Evolutionary conservation across 371 early-diverging fungal genomes (phyloP).

Genomic region (Apophysomyces elegans): DNA sequence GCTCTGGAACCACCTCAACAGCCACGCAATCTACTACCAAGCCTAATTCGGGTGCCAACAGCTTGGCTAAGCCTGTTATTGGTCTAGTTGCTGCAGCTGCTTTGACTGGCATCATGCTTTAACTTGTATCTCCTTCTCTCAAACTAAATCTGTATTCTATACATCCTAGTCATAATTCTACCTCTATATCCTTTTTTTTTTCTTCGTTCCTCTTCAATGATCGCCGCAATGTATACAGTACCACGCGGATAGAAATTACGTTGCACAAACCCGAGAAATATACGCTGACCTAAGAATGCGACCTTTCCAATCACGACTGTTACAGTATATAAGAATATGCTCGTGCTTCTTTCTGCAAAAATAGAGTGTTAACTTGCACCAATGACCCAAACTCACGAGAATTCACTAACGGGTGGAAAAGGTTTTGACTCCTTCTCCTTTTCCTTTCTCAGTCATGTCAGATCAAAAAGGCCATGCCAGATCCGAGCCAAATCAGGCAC

Average conservation of each 20-base stretch:
- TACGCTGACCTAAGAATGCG: not conserved
- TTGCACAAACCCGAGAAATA: constrained; percentile 4
- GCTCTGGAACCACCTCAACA: no score
- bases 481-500: no score
- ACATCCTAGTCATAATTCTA: not conserved
- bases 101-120: constrained; percentile 1
- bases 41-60: constrained; percentile 2
- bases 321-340: not conserved
- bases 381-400: not conserved
- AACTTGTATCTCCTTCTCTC: not conserved
- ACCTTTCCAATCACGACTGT: not conserved
- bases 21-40: not conserved
- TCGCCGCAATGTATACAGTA: constrained; percentile 8
- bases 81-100: constrained; percentile 12
- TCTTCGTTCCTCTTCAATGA: not conserved
- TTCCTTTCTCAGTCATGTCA: no score
- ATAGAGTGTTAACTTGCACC: not conserved
- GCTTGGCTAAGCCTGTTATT: constrained; percentile 3
- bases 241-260: constrained; percentile 9
- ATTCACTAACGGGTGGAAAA: not conserved
- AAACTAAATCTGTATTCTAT: constrained; percentile 9
- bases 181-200: not conserved
- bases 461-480: no score
- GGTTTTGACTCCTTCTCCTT: not conserved
- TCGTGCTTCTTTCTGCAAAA: not conserved